Percentiles rank a stretch among this genome's conserved stretches.
These are phyloP conservation scores for Ballota nigra DNA, from an alignment of 257 asterid genomes.

Conservation along the genomic window DNA sequence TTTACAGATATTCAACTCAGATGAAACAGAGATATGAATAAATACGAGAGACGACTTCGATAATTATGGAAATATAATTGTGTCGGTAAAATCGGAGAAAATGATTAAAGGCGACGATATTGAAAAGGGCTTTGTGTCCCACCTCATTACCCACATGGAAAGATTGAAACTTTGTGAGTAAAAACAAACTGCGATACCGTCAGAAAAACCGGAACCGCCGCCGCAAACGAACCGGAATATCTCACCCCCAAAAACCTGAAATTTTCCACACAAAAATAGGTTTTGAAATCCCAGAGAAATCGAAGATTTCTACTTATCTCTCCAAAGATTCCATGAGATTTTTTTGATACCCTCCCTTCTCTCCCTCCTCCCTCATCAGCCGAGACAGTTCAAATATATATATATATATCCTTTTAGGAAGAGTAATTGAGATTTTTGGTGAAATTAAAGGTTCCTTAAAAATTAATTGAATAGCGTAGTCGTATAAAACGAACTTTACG, in stretches of 20 bases:
- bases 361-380: slow-evolving; percentile 24
- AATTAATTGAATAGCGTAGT: too few species aligned
- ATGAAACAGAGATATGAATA: neutral
- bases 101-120: slow-evolving; percentile 21
- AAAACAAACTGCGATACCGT: slow-evolving; percentile 24
- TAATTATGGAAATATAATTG: neutral
- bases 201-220: slow-evolving; percentile 11
- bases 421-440: neutral
- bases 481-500: too few species aligned
- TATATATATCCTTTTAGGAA: neutral
- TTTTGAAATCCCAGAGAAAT: neutral
- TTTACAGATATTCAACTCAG: neutral
- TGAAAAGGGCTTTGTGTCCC: slow-evolving; percentile 30
- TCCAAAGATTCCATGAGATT: slow-evolving; percentile 28
- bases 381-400: too few species aligned
- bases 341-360: slow-evolving; percentile 9
- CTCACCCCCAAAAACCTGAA: slow-evolving; percentile 16
- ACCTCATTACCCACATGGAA: slow-evolving; percentile 13
- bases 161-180: slow-evolving; percentile 20
- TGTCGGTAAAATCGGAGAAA: slow-evolving; percentile 22
- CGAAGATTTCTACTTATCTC: slow-evolving; percentile 8
- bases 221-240: slow-evolving; percentile 20
- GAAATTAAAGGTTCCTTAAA: neutral
- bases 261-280: neutral
- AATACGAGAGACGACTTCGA: slow-evolving; percentile 9